Evolutionary conservation across 1,284 basidiomycete genomes (phyloP).

Genomic region (Peniophora sp.): DNA sequence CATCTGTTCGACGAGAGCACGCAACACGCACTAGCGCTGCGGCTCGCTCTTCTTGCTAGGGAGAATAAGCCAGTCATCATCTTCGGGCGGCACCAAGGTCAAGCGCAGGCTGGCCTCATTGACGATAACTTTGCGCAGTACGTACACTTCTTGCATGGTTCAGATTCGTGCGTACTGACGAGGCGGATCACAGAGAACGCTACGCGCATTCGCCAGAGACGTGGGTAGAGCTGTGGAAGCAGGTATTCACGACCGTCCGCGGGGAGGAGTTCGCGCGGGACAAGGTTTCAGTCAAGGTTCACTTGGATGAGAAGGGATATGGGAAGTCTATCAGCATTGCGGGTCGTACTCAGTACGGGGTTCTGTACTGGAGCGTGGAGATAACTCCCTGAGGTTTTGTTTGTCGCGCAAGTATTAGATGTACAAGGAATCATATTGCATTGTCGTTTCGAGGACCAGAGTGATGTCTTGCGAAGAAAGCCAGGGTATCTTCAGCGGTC

Average conservation of each 20-base stretch:
- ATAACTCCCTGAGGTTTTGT: not conserved
- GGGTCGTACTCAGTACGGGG: not conserved
- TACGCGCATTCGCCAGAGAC: slow-evolving; percentile 13
- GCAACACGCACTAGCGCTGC: slow-evolving; percentile 15
- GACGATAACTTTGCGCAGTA: slow-evolving; percentile 2
- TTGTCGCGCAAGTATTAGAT: too few relatives aligned
- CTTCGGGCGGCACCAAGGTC: slow-evolving; percentile 15
- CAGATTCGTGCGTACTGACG: too few relatives aligned
- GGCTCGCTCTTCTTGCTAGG: slow-evolving; percentile 12
- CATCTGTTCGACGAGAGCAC: slow-evolving; percentile 18
- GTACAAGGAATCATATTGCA: too few relatives aligned
- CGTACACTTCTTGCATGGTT: too few relatives aligned
- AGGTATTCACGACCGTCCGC: slow-evolving; percentile 7
- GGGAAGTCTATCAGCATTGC: not conserved
- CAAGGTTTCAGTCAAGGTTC: slow-evolving; percentile 2
- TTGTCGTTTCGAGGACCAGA: too few relatives aligned
- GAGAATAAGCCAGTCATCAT: slow-evolving; percentile 4
- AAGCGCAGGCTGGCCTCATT: slow-evolving; percentile 8
- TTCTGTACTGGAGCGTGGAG: not conserved
- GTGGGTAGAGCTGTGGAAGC: slow-evolving; percentile 11
- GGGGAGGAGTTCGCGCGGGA: slow-evolving; percentile 5
- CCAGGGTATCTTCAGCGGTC: too few relatives aligned
- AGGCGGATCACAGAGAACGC: slow-evolving; percentile 6
- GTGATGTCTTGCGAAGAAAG: too few relatives aligned
- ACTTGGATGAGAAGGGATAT: slow-evolving; percentile 1